phyloP scores from a whole-genome alignment of 2,329 filamentous ascomycete species.

The Fusarium sp. region DNA sequence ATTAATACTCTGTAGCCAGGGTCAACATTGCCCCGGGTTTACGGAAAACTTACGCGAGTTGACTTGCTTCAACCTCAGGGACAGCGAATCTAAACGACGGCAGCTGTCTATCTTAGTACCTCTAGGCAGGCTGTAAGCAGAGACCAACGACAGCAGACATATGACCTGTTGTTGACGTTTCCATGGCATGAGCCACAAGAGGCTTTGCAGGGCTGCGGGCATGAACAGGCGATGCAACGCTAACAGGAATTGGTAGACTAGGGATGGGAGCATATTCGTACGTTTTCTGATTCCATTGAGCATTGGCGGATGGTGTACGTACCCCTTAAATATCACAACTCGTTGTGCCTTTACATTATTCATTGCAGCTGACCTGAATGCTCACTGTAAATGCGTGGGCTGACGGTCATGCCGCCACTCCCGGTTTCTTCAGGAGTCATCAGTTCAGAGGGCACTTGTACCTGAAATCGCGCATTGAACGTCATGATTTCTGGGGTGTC shows the following conservation, averaged over 20 bases:
- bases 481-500: conserved; percentile 6
- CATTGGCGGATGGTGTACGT: conserved; percentile 5
- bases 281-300: conserved; percentile 31
- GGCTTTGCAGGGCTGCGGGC: conserved; percentile 30
- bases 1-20: conserved; percentile 6
- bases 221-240: conserved; percentile 28
- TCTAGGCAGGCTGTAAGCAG: not conserved
- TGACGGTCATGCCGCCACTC: conserved; percentile 28
- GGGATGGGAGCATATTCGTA: conserved; percentile 27
- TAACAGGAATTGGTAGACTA: conserved; percentile 21
- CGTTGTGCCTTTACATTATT: conserved; percentile 14
- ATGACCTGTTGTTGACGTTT: conserved; percentile 45
- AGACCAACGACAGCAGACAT: conserved; percentile 24
- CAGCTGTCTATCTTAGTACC: conserved; percentile 12
- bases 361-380: conserved; percentile 15
- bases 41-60: conserved; percentile 8
- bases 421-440: conserved; percentile 6
- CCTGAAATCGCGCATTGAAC: conserved; percentile 13
- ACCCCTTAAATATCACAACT: conserved; percentile 9
- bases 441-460: conserved; percentile 6
- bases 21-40: conserved; percentile 25
- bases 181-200: conserved; percentile 39
- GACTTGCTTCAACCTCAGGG: conserved; percentile 2
- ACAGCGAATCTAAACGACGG: conserved; percentile 16
- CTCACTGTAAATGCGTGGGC: conserved; percentile 25